Base-by-base conservation (phyloP, 805 yeast genomes). In the Metschnikowia lochheadii region DNA sequence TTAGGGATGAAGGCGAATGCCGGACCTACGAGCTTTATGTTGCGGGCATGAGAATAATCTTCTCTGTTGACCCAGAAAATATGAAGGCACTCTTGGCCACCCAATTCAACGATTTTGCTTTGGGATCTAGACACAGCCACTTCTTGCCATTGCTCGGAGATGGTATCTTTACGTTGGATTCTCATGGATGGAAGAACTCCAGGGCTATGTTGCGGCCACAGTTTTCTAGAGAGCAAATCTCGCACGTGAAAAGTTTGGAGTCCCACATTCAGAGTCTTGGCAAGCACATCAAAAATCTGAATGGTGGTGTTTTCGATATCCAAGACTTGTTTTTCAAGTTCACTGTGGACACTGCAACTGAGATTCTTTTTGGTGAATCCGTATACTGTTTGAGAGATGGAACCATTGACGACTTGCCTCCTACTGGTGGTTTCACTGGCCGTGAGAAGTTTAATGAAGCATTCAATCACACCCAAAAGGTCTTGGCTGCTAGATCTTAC, bases 181-280 rank as follows among this genome's bases (percentile, higher is more conserved):
- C 69, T 18, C 64, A 62, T 49, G 77, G 76, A 8, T 73, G 77
- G 77, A 71, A 72, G 54, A 70, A 68, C 53, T 67, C 75, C 7
- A 56, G 77, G 51, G 66, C 75, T 18, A 68, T 73, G 77, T 66
- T 72, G 53, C 65, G 76, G 53, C 77, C 77, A 2, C 76, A 73
- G 53, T 73, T 73, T 55, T 70, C 75, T 11, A 63, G 75, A 60
- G 77, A 71, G 49, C 75, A 73, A 55, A 68, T 72, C 48, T 67
- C 75, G 6, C 76, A 73, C 49, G 75, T 72, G 15, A 60, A 63
- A 48, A 21, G 64, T 5, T 62, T 72, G 56, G 77, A 73, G 50
- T 74, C 76, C 13, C 77, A 73, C 54, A 49, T 72, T 14, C 75
- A 71, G 52, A 60, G 59, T 10, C 60, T 73, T 42, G 65, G 64